Base-by-base conservation (phyloP, 2,329 filamentous ascomycete genomes). In the Emergomyces pasteurianus region DNA sequence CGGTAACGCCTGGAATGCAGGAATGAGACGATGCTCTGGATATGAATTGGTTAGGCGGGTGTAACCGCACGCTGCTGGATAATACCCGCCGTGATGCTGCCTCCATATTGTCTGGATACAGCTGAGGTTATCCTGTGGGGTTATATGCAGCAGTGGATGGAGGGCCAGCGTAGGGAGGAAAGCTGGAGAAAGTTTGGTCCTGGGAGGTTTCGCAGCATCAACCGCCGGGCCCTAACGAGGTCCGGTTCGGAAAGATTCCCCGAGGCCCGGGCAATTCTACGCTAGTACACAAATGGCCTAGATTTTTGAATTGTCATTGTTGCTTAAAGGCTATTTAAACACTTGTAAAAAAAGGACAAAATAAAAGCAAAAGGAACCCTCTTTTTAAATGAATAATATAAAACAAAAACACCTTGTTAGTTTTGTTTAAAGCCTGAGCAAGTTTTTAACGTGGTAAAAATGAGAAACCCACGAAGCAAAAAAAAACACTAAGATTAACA, bases 21-120 rank as follows among this genome's bases (percentile, higher is more conserved):
- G 59, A 53, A 16, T 12, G 31, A 16, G 59, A 49, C 40, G 18
- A 23, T 16, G n/a, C n/a, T 57, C 61, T 58, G 3, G 36, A 50
- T 40, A 16, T 16, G n/a, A 60, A 34, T 60, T 31, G 58, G 50
- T 64, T 61, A 16, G 58, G 59, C 46, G 65, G 63, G 60, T 67
- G 67, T 64, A 67, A 68, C 57, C 75, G 65, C 42, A 74, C 68
- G 65, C 70, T 70, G 61, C 68, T 66, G 16, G 71, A 66, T 64
- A 62, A 36, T 28, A 65, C 50, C 42, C 72, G 72, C 63, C 70
- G 70, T 63, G 71, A 71, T 63, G 69, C 67, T 60, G 70, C 68
- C 67, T 75, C 73, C 74, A 76, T 76, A 28, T 16, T 57, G 52
- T 8, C 52, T 16, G 49, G 3, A 34, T 52, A 52, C 28, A 34